Evolutionary conservation across 768 basidiomycete species (phyloP), one percentile per base, ranked within the genome.

Genomic region (Dacryopinax primogenitus): DNA sequence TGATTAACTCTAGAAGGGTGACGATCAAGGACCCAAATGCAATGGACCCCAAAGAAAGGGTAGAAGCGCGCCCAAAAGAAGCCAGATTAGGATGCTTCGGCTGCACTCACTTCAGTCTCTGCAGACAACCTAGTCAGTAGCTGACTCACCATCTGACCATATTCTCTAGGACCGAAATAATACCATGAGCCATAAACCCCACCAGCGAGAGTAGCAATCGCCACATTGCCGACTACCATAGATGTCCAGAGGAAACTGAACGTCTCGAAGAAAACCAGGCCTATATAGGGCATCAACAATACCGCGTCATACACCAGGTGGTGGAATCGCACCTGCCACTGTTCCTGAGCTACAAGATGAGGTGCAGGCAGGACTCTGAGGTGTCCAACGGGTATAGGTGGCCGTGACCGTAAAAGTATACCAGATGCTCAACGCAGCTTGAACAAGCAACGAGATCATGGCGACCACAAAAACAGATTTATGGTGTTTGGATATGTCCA

Each of bases 181-280:
- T 91, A 91, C 88, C 89, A 87, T 37, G 80, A 69, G 45, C 86
- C 87, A 69, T 83, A 88, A 2, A 85, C 83, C 30, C 91, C 90
- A 35, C 90, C 90, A 6, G 88, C 87, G 33, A 92, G 81, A 1
- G 88, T 90, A 33, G 87, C 83, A 26, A 92, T 78, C 0, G 87
- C 81, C 39, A 92, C 84, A 69, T 91, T 91, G 33, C 82, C 84
- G 62, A 89, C 83, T 44, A 90, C 88, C 74, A 90, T 87, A 0
- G 86, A 88, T 18, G 84, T 86, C 91, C 90, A 92, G 23, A 90
- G 78, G 77, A 85, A 92, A n/a, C 86, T 86, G 73, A 92, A 91
- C 0, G 85, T 84, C 67, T 83, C 82, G 70, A 82, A 92, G 74
- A 91, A 84, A 64, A 90, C 80, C 13, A 92, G 76, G 1, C 91